Base-by-base conservation (phyloP, 1,139 yeast species). In the Meyerozyma elateridarum region DNA sequence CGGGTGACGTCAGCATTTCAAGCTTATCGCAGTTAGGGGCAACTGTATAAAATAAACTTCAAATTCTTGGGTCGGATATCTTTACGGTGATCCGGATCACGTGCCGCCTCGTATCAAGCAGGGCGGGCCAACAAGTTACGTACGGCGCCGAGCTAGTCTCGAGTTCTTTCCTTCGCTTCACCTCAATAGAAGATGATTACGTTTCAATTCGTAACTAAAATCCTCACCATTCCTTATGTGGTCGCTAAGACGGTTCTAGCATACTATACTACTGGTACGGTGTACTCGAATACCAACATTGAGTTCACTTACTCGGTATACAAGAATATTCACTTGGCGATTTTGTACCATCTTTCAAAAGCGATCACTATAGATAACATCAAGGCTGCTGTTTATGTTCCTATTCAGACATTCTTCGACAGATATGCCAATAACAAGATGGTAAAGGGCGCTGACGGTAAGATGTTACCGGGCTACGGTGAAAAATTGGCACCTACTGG, bases 181-280 rank as follows among this genome's bases (percentile, higher is more conserved):
- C n/a, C n/a, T n/a, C n/a, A n/a, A n/a, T n/a, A 22, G 15, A 22
- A n/a, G 17, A 24, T 24, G 27, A 18, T 24, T 11, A n/a, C 13
- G 7, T 17, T 13, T 18, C 14, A 24, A 2, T 24, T 24, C 15
- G 5, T 24, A 14, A 15, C 18, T 17, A 24, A 24, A 12, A 5
- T n/a, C 12, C 18, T 34, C 25, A 37, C 41, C 15, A 20, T 55
- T 14, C 66, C 66, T 3, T 39, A 30, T 16, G 49, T 47, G 8
- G 35, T 54, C 2, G 15, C 49, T 8, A 42, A 39, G 16, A 40
- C 61, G 2, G 35, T 47, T 2, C 15, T 56, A 21, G 46, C 48
- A 29, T 61, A 56, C 35, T 60, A 51, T 34, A 61, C 66, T 9
- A 45, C 45, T 5, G 67, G 67, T 3, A 61, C 68, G 1, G 36